A percentile compares a stretch with the other conserved stretches of the same genome.
Evolutionary conservation across 2,329 filamentous ascomycete genomes (phyloP).

Genomic region (Diaporthe batatas): DNA sequence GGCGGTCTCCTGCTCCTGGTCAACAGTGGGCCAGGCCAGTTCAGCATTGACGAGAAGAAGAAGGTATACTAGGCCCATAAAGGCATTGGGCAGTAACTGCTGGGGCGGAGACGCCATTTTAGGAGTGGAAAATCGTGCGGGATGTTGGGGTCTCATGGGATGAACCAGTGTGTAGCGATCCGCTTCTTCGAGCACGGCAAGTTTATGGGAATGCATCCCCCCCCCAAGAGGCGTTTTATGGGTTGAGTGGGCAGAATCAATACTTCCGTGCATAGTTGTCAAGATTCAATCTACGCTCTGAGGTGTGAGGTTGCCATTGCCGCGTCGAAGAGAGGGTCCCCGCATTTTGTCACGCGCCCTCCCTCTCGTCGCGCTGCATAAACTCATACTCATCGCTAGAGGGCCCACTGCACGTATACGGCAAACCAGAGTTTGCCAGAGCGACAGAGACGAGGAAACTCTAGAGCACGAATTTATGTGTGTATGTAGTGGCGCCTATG

Average conservation of each 20-base stretch:
- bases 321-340: not conserved
- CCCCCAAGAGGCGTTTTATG: conserved; percentile 37
- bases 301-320: not conserved
- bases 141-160: conserved; percentile 29
- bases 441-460: no score
- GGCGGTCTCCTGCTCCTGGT: conserved; percentile 95
- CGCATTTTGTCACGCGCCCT: not conserved
- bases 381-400: not conserved
- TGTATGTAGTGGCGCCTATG: no score
- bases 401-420: not conserved
- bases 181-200: conserved; percentile 21
- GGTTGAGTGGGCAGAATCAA: conserved; percentile 34
- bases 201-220: conserved; percentile 28
- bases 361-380: not conserved
- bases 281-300: conserved; percentile 24
- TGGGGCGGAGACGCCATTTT: not conserved
- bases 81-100: not conserved
- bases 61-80: conserved; percentile 85
- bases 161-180: conserved; percentile 24
- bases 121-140: conserved; percentile 22
- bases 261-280: conserved; percentile 20
- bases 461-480: not conserved
- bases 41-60: conserved; percentile 99
- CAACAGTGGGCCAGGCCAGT: conserved; percentile 97
- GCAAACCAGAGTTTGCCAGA: not conserved